Percentiles rank a stretch among this genome's conserved stretches.
These are phyloP conservation scores for Pseudodiploospora longispora DNA, from an alignment of 2,329 filamentous ascomycete genomes.

Conservation along the genomic window DNA sequence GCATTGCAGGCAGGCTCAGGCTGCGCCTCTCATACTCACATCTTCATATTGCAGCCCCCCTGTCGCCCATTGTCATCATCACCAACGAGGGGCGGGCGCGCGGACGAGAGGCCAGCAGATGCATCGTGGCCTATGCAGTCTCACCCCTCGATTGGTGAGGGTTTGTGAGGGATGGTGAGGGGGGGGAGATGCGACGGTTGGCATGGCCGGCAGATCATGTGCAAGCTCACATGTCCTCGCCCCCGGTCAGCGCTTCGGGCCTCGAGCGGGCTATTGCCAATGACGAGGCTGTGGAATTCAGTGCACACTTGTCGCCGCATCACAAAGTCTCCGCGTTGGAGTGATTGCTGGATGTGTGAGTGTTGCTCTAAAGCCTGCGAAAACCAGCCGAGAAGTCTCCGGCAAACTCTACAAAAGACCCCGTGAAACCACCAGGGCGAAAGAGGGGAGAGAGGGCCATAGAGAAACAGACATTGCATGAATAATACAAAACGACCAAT, in stretches of 20 bases:
- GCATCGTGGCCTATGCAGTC: background rate
- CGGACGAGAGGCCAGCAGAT: background rate
- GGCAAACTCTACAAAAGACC: constrained; percentile 14
- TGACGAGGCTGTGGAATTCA: too few species aligned
- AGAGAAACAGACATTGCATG: too few species aligned
- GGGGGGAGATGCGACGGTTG: background rate
- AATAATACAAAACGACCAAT: too few species aligned
- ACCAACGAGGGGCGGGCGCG: background rate
- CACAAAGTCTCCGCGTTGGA: too few species aligned
- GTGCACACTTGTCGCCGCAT: background rate
- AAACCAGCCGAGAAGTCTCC: constrained; percentile 26
- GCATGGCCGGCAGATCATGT: constrained; percentile 1
- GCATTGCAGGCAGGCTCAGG: background rate
- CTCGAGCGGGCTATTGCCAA: too few species aligned
- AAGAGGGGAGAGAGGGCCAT: too few species aligned
- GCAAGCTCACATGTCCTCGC: background rate
- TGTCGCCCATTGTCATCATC: background rate
- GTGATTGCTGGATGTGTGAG: constrained; percentile 5
- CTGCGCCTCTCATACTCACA: too few species aligned
- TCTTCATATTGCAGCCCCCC: constrained; percentile 1
- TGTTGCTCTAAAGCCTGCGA: constrained; percentile 1
- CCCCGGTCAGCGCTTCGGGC: background rate
- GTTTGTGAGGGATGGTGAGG: background rate
- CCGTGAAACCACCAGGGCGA: too few species aligned
- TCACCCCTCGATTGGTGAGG: background rate